Conservation (phyloP, 306 rosid species). For the Pachyrhizus erosus region DNA sequence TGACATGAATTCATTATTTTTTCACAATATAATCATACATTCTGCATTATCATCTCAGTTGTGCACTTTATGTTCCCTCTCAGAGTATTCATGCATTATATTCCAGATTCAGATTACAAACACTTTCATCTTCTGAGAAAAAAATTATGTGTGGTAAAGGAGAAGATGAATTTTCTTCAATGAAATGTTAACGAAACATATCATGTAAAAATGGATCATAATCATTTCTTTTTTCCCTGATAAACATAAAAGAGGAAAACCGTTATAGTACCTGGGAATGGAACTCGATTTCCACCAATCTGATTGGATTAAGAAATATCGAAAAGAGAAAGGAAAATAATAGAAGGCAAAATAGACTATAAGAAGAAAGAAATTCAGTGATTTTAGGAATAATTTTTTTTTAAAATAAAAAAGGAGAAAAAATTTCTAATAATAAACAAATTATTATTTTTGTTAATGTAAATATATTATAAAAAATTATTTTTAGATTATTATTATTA, state of each 20-base stretch:
- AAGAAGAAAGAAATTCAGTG: neutral
- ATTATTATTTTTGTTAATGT: neutral
- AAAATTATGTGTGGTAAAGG: neutral
- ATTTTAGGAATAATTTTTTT: neutral
- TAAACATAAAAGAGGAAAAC: neutral
- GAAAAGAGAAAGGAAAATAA: conserved; percentile 16
- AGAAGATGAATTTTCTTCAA: neutral
- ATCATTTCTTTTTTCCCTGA: neutral
- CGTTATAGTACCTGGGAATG: conserved; percentile 46
- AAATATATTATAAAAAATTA: no score
- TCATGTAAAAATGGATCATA: conserved; percentile 11
- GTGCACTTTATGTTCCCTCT: neutral
- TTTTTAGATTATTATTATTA: no score
- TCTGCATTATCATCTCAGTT: neutral
- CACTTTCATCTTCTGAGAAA: neutral
- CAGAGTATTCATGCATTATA: neutral
- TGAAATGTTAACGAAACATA: conserved; percentile 35
- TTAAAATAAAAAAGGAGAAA: neutral
- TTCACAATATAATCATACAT: neutral
- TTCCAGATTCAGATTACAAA: neutral
- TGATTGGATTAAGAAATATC: conserved; percentile 35
- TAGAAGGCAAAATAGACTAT: neutral
- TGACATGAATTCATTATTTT: neutral
- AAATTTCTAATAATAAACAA: conserved; percentile 11
- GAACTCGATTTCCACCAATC: conserved; percentile 39